Conservation (phyloP, 2,329 filamentous ascomycete species). For the Hirsutella thompsonii region DNA sequence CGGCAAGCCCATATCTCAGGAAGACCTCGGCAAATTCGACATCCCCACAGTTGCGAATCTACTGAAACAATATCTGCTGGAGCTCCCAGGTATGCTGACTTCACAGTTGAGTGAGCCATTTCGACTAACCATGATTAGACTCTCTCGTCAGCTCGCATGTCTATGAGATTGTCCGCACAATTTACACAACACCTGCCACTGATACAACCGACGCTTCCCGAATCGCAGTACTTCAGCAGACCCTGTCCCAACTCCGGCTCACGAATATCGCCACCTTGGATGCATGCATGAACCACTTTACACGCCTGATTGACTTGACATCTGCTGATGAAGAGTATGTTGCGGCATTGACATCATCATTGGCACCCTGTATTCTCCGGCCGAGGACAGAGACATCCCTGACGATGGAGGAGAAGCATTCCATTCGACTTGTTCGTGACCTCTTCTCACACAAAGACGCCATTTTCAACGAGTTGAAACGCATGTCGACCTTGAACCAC, state of each 20-base stretch:
- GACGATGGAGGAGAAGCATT: constrained; percentile 91
- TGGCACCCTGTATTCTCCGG: constrained; percentile 79
- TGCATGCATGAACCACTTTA: constrained; percentile 96
- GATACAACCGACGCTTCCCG: constrained; percentile 68
- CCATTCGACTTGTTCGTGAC: constrained; percentile 80
- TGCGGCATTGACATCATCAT: constrained; percentile 53
- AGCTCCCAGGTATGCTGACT: constrained; percentile 85
- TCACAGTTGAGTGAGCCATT: too few relatives aligned
- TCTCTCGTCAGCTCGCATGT: constrained; percentile 97
- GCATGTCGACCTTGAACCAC: constrained; percentile 60
- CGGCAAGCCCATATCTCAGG: constrained; percentile 63
- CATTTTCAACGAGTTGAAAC: constrained; percentile 93
- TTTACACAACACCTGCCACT: constrained; percentile 72
- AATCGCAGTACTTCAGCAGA: constrained; percentile 86
- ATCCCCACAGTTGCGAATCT: constrained; percentile 88
- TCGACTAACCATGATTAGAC: constrained; percentile 40
- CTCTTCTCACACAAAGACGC: constrained; percentile 87
- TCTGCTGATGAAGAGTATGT: constrained; percentile 88
- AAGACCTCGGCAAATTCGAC: constrained; percentile 77
- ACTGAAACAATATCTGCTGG: constrained; percentile 86
- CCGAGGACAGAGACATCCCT: constrained; percentile 79
- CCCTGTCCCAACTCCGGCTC: constrained; percentile 83
- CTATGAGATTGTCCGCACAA: constrained; percentile 96
- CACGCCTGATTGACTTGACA: constrained; percentile 87
- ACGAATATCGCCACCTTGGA: constrained; percentile 98